Conservation (phyloP, 352 stramenopile species). For the Globisporangium acanthophoron region DNA sequence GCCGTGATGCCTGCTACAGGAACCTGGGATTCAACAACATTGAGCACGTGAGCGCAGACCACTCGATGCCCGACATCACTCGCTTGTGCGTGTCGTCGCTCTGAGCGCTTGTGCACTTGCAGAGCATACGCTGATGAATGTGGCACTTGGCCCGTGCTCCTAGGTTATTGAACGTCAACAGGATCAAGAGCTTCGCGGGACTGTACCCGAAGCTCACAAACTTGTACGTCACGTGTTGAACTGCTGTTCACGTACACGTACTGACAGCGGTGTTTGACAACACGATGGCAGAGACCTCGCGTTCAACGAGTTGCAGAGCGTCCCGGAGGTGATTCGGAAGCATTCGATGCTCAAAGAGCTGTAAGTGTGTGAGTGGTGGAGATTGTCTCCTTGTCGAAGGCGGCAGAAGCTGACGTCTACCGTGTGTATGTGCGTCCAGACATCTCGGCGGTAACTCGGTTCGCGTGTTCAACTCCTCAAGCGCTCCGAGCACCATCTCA, state of each 20-base stretch:
- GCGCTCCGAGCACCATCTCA: too few relatives aligned
- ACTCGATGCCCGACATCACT: neutral
- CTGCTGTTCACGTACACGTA: neutral
- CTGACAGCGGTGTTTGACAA: neutral
- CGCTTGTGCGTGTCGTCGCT: neutral
- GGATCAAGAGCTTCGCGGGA: neutral
- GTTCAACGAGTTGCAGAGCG: conserved; percentile 4
- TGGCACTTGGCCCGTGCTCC: neutral
- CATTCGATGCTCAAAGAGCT: conserved; percentile 4
- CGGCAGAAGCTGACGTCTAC: too few relatives aligned
- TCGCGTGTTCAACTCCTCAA: too few relatives aligned
- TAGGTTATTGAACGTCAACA: neutral
- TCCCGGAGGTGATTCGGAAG: neutral
- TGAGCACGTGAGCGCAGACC: neutral
- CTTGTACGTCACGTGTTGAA: neutral
- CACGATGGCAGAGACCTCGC: neutral
- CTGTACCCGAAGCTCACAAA: neutral
- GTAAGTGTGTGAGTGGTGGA: neutral
- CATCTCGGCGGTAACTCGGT: neutral
- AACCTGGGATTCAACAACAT: conserved; percentile 3
- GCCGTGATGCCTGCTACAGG: neutral
- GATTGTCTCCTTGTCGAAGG: too few relatives aligned
- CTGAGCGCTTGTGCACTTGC: too few relatives aligned
- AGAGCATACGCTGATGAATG: too few relatives aligned
- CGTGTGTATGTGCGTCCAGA: neutral